A percentile compares a stretch with the other conserved stretches of the same genome.
Conservation (phyloP, 2,329 filamentous ascomycete species). For the Diaporthe amygdali region DNA sequence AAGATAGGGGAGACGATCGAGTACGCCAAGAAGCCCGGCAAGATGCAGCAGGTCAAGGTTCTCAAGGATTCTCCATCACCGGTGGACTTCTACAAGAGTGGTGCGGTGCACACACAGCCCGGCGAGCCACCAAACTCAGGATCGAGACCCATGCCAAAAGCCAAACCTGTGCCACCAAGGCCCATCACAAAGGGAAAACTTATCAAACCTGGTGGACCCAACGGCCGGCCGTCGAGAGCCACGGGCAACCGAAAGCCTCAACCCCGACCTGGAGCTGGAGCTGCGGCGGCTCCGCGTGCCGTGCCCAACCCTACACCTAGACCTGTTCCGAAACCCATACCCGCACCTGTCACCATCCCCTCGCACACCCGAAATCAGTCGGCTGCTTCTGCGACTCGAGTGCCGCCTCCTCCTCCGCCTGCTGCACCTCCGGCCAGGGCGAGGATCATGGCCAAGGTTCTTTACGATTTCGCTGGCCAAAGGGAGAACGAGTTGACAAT, state of each 20-base stretch:
- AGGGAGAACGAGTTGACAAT: conserved; percentile 86
- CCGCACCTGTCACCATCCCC: conserved; percentile 42
- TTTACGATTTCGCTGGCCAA: conserved; percentile 91
- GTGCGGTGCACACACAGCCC: conserved; percentile 82
- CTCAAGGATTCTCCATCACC: conserved; percentile 81
- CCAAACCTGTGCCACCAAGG: conserved; percentile 83
- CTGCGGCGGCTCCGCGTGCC: conserved; percentile 25
- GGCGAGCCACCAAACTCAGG: conserved; percentile 84
- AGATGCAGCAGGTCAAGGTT: conserved; percentile 86
- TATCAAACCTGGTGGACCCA: conserved; percentile 87
- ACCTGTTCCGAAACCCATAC: conserved; percentile 30
- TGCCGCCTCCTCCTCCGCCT: conserved; percentile 71
- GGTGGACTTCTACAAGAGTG: conserved; percentile 92
- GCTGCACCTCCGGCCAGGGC: conserved; percentile 66
- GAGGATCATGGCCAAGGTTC: conserved; percentile 83
- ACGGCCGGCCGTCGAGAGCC: conserved; percentile 77
- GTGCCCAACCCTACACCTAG: conserved; percentile 32
- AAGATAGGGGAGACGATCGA: conserved; percentile 86
- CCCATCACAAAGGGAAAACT: conserved; percentile 94
- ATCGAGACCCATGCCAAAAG: conserved; percentile 85
- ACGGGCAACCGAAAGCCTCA: conserved; percentile 54
- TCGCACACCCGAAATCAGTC: conserved; percentile 62
- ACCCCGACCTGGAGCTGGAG: conserved; percentile 45
- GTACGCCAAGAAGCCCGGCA: conserved; percentile 97
- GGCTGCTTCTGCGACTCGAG: conserved; percentile 55